Evolutionary conservation across 1,139 yeast species (phyloP).

Genomic region (Candida sojae): DNA sequence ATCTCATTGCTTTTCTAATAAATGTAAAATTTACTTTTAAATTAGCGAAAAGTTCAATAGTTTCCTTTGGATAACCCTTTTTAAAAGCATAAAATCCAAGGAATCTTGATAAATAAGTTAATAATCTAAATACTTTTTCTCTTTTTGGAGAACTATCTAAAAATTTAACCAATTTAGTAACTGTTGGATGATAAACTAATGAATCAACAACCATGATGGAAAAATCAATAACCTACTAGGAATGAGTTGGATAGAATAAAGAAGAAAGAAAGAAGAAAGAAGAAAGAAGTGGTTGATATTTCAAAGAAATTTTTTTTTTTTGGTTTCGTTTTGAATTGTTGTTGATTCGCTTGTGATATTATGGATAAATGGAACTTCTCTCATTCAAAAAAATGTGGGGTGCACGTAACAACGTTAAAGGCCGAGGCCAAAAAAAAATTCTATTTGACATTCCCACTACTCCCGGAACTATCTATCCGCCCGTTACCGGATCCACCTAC

Average conservation of each 20-base stretch:
- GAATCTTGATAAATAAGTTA: conserved; percentile 82
- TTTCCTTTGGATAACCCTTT: conserved; percentile 55
- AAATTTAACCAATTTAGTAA: conserved; percentile 62
- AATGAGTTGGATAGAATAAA: not conserved
- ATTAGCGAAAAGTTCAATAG: conserved; percentile 51
- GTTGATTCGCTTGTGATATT: not conserved
- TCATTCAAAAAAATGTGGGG: no score
- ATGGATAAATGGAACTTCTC: not conserved
- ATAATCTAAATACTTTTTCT: conserved; percentile 77
- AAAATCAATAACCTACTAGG: not conserved
- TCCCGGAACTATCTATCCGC: not conserved
- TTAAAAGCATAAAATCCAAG: conserved; percentile 63
- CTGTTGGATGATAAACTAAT: conserved; percentile 72
- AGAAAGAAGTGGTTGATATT: not conserved
- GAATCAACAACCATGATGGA: conserved; percentile 63
- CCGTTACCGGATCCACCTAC: no score
- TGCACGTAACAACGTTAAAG: not conserved
- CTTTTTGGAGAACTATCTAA: conserved; percentile 62
- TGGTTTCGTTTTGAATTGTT: not conserved
- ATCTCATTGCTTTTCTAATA: conserved; percentile 82
- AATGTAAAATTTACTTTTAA: conserved; percentile 63
- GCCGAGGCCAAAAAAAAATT: not conserved
- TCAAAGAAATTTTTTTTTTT: not conserved
- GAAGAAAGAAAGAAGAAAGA: not conserved
- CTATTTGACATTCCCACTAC: no score